phyloP scores from a whole-genome alignment of 225 moss, liverwort and hornwort genomes.

The Lunularia cruciata region DNA sequence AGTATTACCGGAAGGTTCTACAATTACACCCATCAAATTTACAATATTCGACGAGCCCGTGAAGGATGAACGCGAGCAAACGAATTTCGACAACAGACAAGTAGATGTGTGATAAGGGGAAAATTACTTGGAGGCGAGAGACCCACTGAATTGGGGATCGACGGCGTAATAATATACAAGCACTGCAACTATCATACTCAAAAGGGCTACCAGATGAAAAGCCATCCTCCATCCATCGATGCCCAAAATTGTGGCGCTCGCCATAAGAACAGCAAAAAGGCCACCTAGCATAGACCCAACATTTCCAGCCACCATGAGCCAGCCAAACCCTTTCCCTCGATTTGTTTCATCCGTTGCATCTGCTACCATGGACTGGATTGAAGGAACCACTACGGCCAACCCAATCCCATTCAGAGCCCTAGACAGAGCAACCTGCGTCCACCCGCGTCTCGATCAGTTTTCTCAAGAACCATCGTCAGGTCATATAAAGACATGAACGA shows the following conservation, averaged over 20 bases:
- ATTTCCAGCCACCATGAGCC: slow-evolving; percentile 72
- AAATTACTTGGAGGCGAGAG: slow-evolving; percentile 54
- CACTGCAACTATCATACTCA: slow-evolving; percentile 66
- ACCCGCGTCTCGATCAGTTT: background rate
- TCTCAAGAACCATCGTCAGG: background rate
- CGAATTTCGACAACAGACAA: too few relatives aligned
- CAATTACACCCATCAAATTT: too few relatives aligned
- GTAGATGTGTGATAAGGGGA: background rate
- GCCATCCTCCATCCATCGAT: slow-evolving; percentile 84
- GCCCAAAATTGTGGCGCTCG: slow-evolving; percentile 57
- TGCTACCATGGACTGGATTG: slow-evolving; percentile 88
- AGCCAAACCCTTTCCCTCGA: slow-evolving; percentile 85
- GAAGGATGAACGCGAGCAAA: too few relatives aligned
- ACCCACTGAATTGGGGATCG: slow-evolving; percentile 66
- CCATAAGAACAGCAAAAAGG: slow-evolving; percentile 63
- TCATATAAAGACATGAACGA: background rate
- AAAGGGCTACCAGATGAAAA: slow-evolving; percentile 64
- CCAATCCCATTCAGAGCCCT: slow-evolving; percentile 90
- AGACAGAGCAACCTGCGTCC: slow-evolving; percentile 71
- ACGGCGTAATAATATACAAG: slow-evolving; percentile 57
- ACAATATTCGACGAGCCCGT: too few relatives aligned
- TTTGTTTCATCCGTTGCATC: slow-evolving; percentile 72
- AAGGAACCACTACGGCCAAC: slow-evolving; percentile 86
- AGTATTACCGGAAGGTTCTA: too few relatives aligned
- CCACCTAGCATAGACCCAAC: slow-evolving; percentile 79